Percentiles rank a stretch among this genome's conserved stretches.
Conservation (phyloP, 1,284 basidiomycete genomes). For the Boletus smithii region DNA sequence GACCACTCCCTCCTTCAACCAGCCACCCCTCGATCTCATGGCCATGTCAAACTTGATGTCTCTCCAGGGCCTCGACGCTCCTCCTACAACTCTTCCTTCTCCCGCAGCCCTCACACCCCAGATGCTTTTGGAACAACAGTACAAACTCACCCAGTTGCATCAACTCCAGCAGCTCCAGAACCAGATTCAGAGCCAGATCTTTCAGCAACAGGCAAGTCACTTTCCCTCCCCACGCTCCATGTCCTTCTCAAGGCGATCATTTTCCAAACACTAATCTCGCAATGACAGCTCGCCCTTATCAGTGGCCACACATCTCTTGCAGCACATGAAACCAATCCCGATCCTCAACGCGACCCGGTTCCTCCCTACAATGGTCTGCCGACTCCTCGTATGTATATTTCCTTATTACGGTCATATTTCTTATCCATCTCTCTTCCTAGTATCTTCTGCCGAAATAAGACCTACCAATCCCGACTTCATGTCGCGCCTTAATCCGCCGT, state of each 20-base stretch:
- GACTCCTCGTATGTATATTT: slow-evolving; percentile 57
- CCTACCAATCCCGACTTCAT: slow-evolving; percentile 59
- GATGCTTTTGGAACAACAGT: slow-evolving; percentile 55
- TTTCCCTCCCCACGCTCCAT: slow-evolving; percentile 2
- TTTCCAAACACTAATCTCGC: slow-evolving; percentile 10
- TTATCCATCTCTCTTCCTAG: slow-evolving; percentile 33
- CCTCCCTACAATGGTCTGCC: slow-evolving; percentile 57
- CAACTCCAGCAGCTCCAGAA: slow-evolving; percentile 76
- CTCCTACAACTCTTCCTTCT: slow-evolving; percentile 13
- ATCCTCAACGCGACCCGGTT: slow-evolving; percentile 38
- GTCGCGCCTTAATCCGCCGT: slow-evolving; percentile 57
- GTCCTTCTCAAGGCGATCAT: slow-evolving; percentile 9
- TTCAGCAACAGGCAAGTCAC: slow-evolving; percentile 71
- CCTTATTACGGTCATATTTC: slow-evolving; percentile 5
- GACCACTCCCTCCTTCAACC: slow-evolving; percentile 21
- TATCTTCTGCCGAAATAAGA: slow-evolving; percentile 63
- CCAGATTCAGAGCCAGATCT: slow-evolving; percentile 80
- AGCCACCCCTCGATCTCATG: slow-evolving; percentile 48
- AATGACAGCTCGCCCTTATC: slow-evolving; percentile 65
- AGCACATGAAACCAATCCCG: slow-evolving; percentile 35
- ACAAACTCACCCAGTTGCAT: slow-evolving; percentile 69
- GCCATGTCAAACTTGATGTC: slow-evolving; percentile 45
- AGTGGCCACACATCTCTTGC: slow-evolving; percentile 46
- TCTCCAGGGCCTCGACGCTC: slow-evolving; percentile 38
- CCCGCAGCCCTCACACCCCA: slow-evolving; percentile 36